Conservation (phyloP, 2,329 filamentous ascomycete genomes). For the Coniochaeta sp. region DNA sequence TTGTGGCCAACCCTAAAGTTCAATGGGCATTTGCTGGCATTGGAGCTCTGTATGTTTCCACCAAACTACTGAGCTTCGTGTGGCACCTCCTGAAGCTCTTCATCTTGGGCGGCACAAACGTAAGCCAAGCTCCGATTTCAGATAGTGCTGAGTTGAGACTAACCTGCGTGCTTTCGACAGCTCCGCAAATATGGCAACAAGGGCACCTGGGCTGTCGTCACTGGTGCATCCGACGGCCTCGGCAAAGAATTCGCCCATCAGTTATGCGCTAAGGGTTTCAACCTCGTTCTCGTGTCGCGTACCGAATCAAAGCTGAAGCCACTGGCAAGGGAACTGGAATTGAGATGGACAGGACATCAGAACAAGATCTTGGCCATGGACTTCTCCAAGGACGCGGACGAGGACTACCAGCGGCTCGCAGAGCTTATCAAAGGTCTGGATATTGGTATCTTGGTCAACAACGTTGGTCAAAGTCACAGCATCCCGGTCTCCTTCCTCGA, state of each 20-base stretch:
- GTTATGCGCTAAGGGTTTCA: constrained; percentile 86
- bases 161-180: constrained; percentile 35
- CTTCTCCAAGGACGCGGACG: constrained; percentile 70
- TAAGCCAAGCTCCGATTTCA: constrained; percentile 19
- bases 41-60: constrained; percentile 51
- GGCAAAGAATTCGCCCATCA: constrained; percentile 94
- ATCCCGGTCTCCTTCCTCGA: constrained; percentile 86
- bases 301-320: constrained; percentile 85
- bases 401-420: constrained; percentile 70
- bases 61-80: constrained; percentile 49
- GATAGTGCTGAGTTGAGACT: constrained; percentile 4
- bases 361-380: constrained; percentile 86
- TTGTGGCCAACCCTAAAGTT: constrained; percentile 27
- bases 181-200: constrained; percentile 84
- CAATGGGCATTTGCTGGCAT: constrained; percentile 41
- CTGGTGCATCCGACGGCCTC: constrained; percentile 90
- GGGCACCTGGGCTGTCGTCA: constrained; percentile 90
- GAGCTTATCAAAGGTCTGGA: constrained; percentile 66
- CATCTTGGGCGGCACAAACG: constrained; percentile 55
- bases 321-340: constrained; percentile 67
- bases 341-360: constrained; percentile 57
- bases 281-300: constrained; percentile 88
- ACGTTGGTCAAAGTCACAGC: constrained; percentile 88
- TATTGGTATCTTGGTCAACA: constrained; percentile 86
- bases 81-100: constrained; percentile 61